Evolutionary conservation across 331 rosid genomes (phyloP).

Genomic region (Prunus yedoensis): DNA sequence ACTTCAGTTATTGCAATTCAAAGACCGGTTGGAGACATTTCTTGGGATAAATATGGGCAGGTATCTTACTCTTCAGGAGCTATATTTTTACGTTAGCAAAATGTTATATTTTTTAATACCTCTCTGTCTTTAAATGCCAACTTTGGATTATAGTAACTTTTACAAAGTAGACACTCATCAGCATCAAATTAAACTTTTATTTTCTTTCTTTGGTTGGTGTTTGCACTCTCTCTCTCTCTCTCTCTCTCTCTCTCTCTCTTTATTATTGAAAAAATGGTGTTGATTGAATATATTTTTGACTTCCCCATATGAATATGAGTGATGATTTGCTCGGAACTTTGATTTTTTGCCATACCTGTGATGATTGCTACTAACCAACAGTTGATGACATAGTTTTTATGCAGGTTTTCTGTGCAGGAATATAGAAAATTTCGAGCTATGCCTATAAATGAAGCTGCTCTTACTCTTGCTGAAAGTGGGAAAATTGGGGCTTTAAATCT

Average conservation of each 20-base stretch:
- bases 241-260: background rate
- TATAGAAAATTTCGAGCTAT: constrained; percentile 72
- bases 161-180: too few relatives aligned
- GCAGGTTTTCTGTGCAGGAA: constrained; percentile 98
- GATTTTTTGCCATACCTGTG: constrained; percentile 31
- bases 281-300: background rate
- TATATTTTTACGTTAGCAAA: too few relatives aligned
- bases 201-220: background rate
- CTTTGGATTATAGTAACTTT: too few relatives aligned
- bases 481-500: constrained; percentile 92
- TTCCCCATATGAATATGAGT: background rate
- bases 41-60: constrained; percentile 99
- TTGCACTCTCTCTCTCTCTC: background rate
- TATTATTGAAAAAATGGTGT: background rate
- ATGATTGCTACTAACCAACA: constrained; percentile 54
- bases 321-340: constrained; percentile 9
- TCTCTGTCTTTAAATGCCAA: too few relatives aligned
- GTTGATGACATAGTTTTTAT: constrained; percentile 67
- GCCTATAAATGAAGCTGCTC: constrained; percentile 79
- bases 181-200: background rate
- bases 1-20: constrained; percentile 79
- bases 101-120: background rate
- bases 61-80: constrained; percentile 33
- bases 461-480: constrained; percentile 82
- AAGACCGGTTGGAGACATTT: constrained; percentile 85